These are phyloP conservation scores for Sarocladium oryzae DNA, from an alignment of 2,329 filamentous ascomycete genomes.

Conservation along the genomic window DNA sequence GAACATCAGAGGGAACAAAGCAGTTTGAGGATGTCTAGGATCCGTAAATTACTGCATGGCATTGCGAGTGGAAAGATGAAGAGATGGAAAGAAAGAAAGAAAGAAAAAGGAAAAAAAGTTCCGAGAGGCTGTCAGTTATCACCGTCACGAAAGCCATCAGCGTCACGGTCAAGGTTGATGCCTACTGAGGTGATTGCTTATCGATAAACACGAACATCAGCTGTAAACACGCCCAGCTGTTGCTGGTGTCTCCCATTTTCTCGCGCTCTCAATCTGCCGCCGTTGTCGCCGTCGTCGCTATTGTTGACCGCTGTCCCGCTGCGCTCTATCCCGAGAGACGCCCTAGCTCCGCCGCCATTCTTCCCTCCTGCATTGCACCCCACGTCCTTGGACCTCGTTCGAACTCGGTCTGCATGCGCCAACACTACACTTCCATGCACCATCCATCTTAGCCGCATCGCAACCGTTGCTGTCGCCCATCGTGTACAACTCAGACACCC, in stretches of 20 bases:
- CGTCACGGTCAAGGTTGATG: too few species aligned
- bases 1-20: neutral
- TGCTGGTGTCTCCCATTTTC: too few species aligned
- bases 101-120: too few species aligned
- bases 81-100: neutral
- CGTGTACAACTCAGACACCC: conserved; percentile 5
- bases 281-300: too few species aligned
- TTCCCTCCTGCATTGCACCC: conserved; percentile 7
- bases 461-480: neutral
- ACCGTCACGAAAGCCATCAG: neutral
- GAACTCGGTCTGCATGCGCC: conserved; percentile 3
- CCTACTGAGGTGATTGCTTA: neutral
- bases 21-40: neutral
- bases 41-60: neutral
- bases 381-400: conserved; percentile 4
- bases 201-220: neutral
- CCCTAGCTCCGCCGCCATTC: neutral
- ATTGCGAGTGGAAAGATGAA: neutral
- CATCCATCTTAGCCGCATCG: neutral
- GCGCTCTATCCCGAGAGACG: neutral
- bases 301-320: neutral
- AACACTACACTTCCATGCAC: conserved; percentile 4
- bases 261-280: too few species aligned
- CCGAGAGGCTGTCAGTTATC: too few species aligned
- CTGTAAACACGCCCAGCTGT: neutral